These are phyloP conservation scores for Aaosphaeria arxii DNA, from an alignment of 2,329 filamentous ascomycete species.

Conservation along the genomic window DNA sequence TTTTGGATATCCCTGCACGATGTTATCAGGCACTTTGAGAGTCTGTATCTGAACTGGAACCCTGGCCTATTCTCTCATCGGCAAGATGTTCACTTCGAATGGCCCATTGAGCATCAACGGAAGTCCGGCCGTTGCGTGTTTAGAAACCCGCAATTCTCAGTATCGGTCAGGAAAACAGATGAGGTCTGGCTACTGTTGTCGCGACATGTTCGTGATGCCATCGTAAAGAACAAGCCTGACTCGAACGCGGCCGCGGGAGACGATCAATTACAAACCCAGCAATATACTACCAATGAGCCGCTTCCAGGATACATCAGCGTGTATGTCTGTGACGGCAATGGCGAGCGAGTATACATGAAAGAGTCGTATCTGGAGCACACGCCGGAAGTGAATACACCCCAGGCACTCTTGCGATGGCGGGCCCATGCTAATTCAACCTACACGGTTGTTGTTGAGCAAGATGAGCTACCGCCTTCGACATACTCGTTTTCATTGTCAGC, in stretches of 20 bases:
- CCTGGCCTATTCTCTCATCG: constrained; percentile 76
- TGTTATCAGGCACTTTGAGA: constrained; percentile 88
- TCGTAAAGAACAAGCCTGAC: constrained; percentile 31
- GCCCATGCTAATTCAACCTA: constrained; percentile 51
- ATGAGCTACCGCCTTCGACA: constrained; percentile 67
- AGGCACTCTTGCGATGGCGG: constrained; percentile 78
- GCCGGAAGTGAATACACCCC: constrained; percentile 91
- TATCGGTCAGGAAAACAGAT: constrained; percentile 54
- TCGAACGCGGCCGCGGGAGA: constrained; percentile 31
- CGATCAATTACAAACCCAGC: constrained; percentile 17
- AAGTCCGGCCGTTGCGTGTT: constrained; percentile 73
- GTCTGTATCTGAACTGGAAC: constrained; percentile 97
- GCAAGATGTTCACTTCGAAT: constrained; percentile 87
- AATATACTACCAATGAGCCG: constrained; percentile 24
- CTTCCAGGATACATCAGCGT: constrained; percentile 79
- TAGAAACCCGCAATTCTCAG: constrained; percentile 59
- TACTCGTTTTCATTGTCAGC: constrained; percentile 88
- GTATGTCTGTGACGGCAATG: constrained; percentile 71
- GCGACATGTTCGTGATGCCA: constrained; percentile 72
- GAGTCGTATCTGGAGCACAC: constrained; percentile 70
- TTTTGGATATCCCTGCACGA: constrained; percentile 93
- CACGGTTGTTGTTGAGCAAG: constrained; percentile 71
- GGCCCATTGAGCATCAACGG: constrained; percentile 56
- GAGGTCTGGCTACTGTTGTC: constrained; percentile 81
- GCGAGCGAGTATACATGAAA: constrained; percentile 69